Base-by-base conservation (phyloP, 2,329 filamentous ascomycete species). In the Pestalotiopsis sp. region DNA sequence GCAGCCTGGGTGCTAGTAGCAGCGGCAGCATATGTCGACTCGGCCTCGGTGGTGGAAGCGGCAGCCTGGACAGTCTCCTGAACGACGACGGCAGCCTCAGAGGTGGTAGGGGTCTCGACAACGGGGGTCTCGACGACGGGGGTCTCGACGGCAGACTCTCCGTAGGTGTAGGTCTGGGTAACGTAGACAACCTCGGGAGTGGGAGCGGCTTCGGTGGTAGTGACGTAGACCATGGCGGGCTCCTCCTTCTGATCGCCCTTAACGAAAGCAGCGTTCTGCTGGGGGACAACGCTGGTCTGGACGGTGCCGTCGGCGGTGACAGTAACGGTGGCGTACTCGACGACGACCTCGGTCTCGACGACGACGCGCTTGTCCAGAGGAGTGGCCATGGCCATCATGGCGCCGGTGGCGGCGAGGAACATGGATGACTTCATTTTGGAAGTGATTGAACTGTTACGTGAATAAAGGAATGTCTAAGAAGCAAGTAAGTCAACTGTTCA, bases 391-490 rank as follows among this genome's bases (percentile, higher is more conserved):
- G 76, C 80, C 68, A 81, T 69, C 60, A 74, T 73, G 64, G 79
- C 80, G 67, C 75, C 73, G 71, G 79, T 71, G 64, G 78, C 74
- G 57, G 75, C 74, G 72, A 82, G 65, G 58, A 81, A 66, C 66
- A 77, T 75, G 41, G 81, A 81, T 66, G 76, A 79, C 77, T 77
- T 81, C 81, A 83, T 83, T 68, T 78, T 81, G 77, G 31, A 65
- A 31, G 45, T 52, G 61, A 39, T 20, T 39, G 36, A 52, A 57
- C 23, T 31, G 25, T 20, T 23, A 14, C 38, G 45, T 27, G 13
- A 49, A 67, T 14, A 36, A 67, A 67, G 65, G 41, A 64, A 65
- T 70, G 52, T 71, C 71, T 67, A 63, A 20, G 63, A 23, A n/a
- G 14, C 9, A 17, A 36, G n/a, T 57, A 65, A 45, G 23, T 31